Conservation (phyloP, 768 basidiomycete species). For the Pisolithus marmoratus region DNA sequence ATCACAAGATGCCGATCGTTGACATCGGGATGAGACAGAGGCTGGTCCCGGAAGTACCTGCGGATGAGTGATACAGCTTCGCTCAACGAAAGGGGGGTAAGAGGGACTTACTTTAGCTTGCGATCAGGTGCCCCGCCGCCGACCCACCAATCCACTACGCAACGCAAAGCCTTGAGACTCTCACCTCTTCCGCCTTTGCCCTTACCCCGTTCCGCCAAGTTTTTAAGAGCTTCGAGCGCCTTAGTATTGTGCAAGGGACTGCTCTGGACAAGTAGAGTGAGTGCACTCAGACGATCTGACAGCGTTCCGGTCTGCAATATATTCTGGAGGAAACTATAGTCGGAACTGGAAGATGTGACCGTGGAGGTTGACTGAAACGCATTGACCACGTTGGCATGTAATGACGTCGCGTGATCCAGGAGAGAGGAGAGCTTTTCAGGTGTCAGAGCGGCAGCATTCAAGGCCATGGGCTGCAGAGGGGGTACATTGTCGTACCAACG, state of each 20-base stretch:
- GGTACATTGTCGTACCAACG: constrained; percentile 48
- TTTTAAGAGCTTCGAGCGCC: constrained; percentile 69
- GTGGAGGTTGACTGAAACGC: constrained; percentile 49
- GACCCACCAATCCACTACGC: constrained; percentile 96
- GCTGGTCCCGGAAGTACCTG: constrained; percentile 91
- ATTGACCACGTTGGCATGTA: constrained; percentile 40
- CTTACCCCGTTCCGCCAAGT: constrained; percentile 71
- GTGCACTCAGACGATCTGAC: constrained; percentile 84
- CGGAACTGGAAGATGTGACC: constrained; percentile 48
- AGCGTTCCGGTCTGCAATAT: constrained; percentile 87
- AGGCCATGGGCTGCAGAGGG: constrained; percentile 13
- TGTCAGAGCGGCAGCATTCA: constrained; percentile 25
- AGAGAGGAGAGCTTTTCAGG: constrained; percentile 41
- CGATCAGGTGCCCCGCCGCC: constrained; percentile 86
- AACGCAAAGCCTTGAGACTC: constrained; percentile 82
- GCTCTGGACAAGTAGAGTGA: constrained; percentile 84
- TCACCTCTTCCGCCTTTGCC: constrained; percentile 91
- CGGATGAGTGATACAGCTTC: background rate
- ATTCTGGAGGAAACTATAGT: constrained; percentile 75
- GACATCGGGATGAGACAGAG: constrained; percentile 53
- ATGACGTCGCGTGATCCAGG: constrained; percentile 37
- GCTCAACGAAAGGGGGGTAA: background rate
- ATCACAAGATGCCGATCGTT: constrained; percentile 70
- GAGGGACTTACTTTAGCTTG: constrained; percentile 68
- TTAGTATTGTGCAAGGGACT: constrained; percentile 83